Base-by-base conservation (phyloP, 208 protist species). In the Crithidia bombi region DNA sequence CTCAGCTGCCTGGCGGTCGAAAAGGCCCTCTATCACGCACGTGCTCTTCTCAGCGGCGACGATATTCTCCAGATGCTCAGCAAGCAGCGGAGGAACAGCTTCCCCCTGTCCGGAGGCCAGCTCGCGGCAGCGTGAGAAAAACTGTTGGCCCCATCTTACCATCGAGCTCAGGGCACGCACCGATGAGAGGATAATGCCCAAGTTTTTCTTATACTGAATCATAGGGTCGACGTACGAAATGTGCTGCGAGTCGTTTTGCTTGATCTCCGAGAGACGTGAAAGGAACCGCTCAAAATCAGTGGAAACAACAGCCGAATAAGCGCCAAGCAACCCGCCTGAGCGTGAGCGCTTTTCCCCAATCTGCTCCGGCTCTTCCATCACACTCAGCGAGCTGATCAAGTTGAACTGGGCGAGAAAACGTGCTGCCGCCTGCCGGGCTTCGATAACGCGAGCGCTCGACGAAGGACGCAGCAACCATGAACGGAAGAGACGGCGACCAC, bases 191-290 rank as follows among this genome's bases (percentile, higher is more conserved):
- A 97, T 95, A 30, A 93, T 64, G 52, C 71, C 67, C 14, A 96
- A 71, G 70, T 94, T 81, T 69, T 93, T 95, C 44, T 88, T 89
- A 65, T 93, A 94, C 63, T 87, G 82, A 36, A 95, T 75, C 46
- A 94, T 79, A 0, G 91, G 88, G 65, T 97, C 91, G 11, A 96
- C 90, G 63, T 86, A 97, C 6, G 89, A 78, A 41, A 97, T 85
- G 54, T 87, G 63, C 41, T 70, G 41, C 49, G 65, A 49, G 49
- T 82, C 62, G 23, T 75, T 75, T 9, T 47, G 69, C 64, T 90
- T 87, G 64, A 97, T 75, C 30, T 94, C 88, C 1, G 78, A 80
- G 7, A 96, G 67, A 4, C 93, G 89, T 30, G 87, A 95, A 26
- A 96, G 75, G 39, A 83, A 78, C 19, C 90, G 87, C 62, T 97